Evolutionary conservation across 306 rosid species (phyloP), one percentile per base, ranked within the genome.

Genomic region (Luffa aegyptiaca): DNA sequence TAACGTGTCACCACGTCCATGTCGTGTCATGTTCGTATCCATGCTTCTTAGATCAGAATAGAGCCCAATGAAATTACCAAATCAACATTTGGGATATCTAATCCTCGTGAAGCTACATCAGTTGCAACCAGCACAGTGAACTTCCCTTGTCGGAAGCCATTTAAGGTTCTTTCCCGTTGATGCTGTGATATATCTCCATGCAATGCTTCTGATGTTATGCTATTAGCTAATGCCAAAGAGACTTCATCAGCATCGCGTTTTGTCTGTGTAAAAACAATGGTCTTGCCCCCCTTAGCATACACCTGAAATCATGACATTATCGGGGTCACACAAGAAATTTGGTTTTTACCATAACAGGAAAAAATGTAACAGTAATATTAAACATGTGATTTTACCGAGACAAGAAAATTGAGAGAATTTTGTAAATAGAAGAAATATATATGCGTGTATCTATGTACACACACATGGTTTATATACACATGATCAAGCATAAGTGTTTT

Each of bases 141-240:
- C 83, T 96, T 93, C 83, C 99, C 98, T 90, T 96, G 97, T 62
- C 99, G 92, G 85, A 96, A 96, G 78, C 93, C 93, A 89, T 96
- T 96, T 76, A 96, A 84, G 71, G 98, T 96, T 89, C 98, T 90
- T 88, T 95, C 99, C 76, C 99, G 89, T 75, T 95, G 99, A 86
- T 93, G 97, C 83, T 95, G 99, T 56, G 99, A 95, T 85, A 95
- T 95, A 88, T 95, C 99, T 16, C 99, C 99, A 82, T 95, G 99
- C 92, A 95, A 86, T 59, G 99, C 99, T 84, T 95, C 99, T 77
- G 97, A 95, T 72, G 90, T 82, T 86, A 95, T 93, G 82, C 86
- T 93, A 85, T 79, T 87, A 79, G 99, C 87, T 77, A 95, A 86
- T 80, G 97, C 87, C 91, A 93, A 66, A 37, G 99, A 93, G 82